These are phyloP conservation scores for Datura wrightii DNA, from an alignment of 257 asterid species.

Conservation along the genomic window DNA sequence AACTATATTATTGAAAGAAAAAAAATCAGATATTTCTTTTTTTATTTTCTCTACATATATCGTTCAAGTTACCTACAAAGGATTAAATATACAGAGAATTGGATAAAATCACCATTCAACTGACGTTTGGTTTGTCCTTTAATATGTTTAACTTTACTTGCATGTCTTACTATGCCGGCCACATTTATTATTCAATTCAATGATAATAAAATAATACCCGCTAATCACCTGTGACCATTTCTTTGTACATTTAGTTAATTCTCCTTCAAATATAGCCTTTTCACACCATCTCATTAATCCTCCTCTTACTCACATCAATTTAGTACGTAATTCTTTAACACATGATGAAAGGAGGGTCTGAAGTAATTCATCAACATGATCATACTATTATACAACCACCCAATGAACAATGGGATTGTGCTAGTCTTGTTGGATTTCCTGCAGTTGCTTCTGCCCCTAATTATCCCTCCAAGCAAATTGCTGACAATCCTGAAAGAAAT, in stretches of 20 bases:
- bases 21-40: too few relatives aligned
- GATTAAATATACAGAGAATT: too few relatives aligned
- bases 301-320: background rate
- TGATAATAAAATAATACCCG: slow-evolving; percentile 20
- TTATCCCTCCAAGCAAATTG: slow-evolving; percentile 23
- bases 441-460: background rate
- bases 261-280: slow-evolving; percentile 33
- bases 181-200: slow-evolving; percentile 33
- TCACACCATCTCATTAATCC: background rate
- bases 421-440: background rate
- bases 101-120: slow-evolving; percentile 52
- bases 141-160: slow-evolving; percentile 42
- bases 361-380: slow-evolving; percentile 31
- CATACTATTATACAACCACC: slow-evolving; percentile 52
- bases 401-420: slow-evolving; percentile 45
- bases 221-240: slow-evolving; percentile 33
- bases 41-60: too few relatives aligned
- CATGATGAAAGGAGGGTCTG: slow-evolving; percentile 46
- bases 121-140: slow-evolving; percentile 55
- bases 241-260: slow-evolving; percentile 31
- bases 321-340: too few relatives aligned
- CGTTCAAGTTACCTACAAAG: too few relatives aligned
- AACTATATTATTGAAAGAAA: background rate
- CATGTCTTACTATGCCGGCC: slow-evolving; percentile 84
- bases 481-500: slow-evolving; percentile 37